Base-by-base conservation (phyloP, 1,139 yeast species). In the Yamadazyma buinensis region DNA sequence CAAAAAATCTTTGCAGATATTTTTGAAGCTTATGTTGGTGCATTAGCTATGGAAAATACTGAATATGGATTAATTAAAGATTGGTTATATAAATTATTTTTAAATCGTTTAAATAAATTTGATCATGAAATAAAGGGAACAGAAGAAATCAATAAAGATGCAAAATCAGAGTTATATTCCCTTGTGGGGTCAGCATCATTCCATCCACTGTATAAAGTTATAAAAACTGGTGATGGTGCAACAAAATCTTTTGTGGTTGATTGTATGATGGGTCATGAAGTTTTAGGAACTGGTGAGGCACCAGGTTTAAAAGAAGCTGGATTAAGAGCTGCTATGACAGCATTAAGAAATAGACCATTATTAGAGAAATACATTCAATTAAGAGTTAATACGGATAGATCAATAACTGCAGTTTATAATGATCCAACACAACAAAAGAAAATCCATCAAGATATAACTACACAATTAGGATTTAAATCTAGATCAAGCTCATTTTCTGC, bases 1-100 rank as follows among this genome's bases (percentile, higher is more conserved):
- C 72, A 64, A 42, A 84, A 84, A 51, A 65, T 79, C 4, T 67
- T 69, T 48, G 90, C 95, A 0, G 95, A 85, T 60, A 73, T 84
- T 1, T 85, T 90, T 55, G 97, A 90, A 58, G 96, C 97, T 0
- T 90, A 88, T 50, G 71, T 90, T 26, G 97, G 95, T 5, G 97
- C 94, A 0, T 59, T 90, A 27, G 76, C 79, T 9, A 67, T 79
- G 28, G 95, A 85, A 44, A 61, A 67, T 37, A 62, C 68, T 4
- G 57, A 62, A 32, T 61, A 72, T 24, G 61, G 59, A 1, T 66
- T 61, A 18, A 76, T 84, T 5, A 66, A 72, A 38, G 54, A 62
- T 7, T 88, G 95, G 95, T 54, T 87, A 13, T 54, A 58, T 5
- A 57, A 65, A 33, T 61, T 87, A 22, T 72, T 79, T 32, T 64